Conservation (phyloP, 306 rosid genomes). For the Cicer cuneatum region DNA sequence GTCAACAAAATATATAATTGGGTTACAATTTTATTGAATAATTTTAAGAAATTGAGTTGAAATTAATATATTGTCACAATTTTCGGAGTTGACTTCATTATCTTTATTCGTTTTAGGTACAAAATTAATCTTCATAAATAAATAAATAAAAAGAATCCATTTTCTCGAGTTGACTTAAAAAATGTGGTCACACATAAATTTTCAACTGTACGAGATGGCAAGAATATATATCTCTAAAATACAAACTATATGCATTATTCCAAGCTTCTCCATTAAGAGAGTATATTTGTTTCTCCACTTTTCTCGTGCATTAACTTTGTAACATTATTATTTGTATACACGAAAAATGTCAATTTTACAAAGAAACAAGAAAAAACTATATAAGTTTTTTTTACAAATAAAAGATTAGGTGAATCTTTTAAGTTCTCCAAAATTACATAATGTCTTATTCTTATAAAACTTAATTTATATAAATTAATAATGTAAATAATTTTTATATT, state of each 20-base stretch:
- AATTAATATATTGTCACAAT: background rate
- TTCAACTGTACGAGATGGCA: constrained; percentile 26
- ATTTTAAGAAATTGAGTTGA: background rate
- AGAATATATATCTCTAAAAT: constrained; percentile 7
- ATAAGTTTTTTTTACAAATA: no score
- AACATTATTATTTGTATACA: background rate
- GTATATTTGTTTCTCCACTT: constrained; percentile 37
- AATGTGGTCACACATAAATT: constrained; percentile 44
- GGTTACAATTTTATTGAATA: background rate
- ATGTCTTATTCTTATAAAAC: no score
- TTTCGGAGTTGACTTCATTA: constrained; percentile 37
- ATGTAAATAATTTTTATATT: no score
- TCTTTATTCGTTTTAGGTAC: constrained; percentile 5
- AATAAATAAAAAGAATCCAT: constrained; percentile 22
- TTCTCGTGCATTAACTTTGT: constrained; percentile 41
- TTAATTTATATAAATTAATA: no score
- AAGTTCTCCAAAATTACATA: no score
- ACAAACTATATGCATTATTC: constrained; percentile 49
- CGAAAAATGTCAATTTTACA: background rate
- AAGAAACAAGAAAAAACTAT: no score
- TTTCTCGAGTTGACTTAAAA: constrained; percentile 41
- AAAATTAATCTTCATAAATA: constrained; percentile 18
- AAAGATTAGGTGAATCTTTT: no score
- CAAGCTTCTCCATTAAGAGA: constrained; percentile 49
- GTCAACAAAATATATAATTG: background rate